A percentile compares a stretch with the other conserved stretches of the same genome.
Conservation (phyloP, 768 basidiomycete species). For the Serendipita sp. region DNA sequence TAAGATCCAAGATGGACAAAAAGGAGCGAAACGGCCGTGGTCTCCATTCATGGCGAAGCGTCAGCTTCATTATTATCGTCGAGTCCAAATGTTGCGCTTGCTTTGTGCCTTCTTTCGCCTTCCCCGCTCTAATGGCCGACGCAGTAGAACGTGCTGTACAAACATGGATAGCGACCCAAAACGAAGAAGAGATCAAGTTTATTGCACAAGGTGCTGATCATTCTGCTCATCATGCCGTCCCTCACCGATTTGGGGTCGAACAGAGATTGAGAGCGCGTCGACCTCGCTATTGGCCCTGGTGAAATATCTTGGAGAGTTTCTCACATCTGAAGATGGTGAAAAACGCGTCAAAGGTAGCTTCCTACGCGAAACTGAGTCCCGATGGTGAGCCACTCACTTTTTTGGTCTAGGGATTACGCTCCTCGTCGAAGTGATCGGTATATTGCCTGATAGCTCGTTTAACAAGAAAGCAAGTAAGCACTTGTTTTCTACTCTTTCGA, state of each 20-base stretch:
- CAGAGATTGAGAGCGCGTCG: constrained; percentile 39
- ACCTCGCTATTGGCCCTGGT: constrained; percentile 61
- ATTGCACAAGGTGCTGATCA: background rate
- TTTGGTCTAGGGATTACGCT: constrained; percentile 67
- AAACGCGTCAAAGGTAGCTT: constrained; percentile 60
- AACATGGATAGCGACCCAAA: background rate
- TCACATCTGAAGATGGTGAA: constrained; percentile 73
- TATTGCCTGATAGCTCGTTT: constrained; percentile 34
- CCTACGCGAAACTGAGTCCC: background rate
- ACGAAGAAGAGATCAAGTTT: background rate
- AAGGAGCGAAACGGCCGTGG: constrained; percentile 73
- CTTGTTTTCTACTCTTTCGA: background rate
- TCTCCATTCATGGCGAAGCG: constrained; percentile 68
- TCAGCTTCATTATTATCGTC: constrained; percentile 46
- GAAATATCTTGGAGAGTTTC: constrained; percentile 70
- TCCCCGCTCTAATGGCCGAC: background rate
- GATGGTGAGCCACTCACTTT: background rate
- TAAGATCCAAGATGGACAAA: constrained; percentile 78
- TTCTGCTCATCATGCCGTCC: background rate
- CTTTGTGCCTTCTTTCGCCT: background rate
- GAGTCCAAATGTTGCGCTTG: background rate
- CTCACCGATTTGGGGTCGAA: background rate
- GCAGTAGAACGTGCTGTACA: background rate
- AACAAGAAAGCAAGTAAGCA: constrained; percentile 69
- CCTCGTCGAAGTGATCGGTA: constrained; percentile 52